phyloP scores from a whole-genome alignment of 805 yeast species.

The Metschnikowia borealis region DNA sequence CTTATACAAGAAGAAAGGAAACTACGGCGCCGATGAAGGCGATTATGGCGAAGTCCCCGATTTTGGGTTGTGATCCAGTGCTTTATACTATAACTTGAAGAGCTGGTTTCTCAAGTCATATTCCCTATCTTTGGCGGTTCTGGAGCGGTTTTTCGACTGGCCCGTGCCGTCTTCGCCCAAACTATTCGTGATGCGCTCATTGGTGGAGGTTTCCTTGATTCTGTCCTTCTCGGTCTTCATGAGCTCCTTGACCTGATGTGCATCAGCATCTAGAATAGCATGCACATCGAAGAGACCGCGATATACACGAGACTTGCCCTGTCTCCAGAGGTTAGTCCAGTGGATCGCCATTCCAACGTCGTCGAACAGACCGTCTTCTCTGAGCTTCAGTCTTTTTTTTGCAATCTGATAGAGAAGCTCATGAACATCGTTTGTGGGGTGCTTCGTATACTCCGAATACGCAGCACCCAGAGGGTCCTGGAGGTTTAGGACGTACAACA shows the following conservation, averaged over 20 bases:
- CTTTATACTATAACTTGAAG: conserved; percentile 26
- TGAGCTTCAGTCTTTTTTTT: conserved; percentile 32
- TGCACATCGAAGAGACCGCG: conserved; percentile 34
- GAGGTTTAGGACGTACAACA: conserved; percentile 68
- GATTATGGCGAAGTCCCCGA: conserved; percentile 24
- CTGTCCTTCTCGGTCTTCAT: conserved; percentile 29
- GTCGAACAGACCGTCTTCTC: conserved; percentile 38
- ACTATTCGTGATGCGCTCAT: conserved; percentile 27
- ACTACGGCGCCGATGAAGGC: conserved; percentile 25
- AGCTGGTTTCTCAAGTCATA: conserved; percentile 36
- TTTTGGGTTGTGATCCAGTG: conserved; percentile 16
- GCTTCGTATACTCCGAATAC: conserved; percentile 44
- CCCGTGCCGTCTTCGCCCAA: conserved; percentile 41
- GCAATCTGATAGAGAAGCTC: conserved; percentile 51
- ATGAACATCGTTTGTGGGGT: conserved; percentile 71
- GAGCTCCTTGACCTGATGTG: conserved; percentile 21
- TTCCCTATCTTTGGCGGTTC: conserved; percentile 44
- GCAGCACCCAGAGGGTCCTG: conserved; percentile 46
- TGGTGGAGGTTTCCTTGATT: conserved; percentile 25
- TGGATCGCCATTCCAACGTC: conserved; percentile 59
- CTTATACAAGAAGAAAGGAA: conserved; percentile 14
- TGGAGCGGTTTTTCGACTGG: conserved; percentile 29
- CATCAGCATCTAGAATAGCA: conserved; percentile 29
- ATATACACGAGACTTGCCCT: conserved; percentile 41
- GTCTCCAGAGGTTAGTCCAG: conserved; percentile 60